These are phyloP conservation scores for Talaromyces nanjingensis DNA, from an alignment of 495 filamentous ascomycete species.

Conservation along the genomic window DNA sequence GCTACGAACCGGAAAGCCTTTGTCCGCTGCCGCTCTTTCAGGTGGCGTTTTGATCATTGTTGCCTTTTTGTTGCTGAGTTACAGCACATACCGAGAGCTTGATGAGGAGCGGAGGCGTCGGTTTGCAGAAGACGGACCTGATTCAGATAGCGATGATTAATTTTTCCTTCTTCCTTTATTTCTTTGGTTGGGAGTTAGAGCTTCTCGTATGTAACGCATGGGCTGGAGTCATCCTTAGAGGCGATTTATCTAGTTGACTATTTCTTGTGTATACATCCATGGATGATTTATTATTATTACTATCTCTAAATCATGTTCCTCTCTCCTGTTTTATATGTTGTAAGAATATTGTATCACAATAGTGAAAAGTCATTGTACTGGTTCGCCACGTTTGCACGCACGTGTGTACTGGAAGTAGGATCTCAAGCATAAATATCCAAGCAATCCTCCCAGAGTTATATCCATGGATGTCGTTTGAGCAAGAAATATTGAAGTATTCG, in stretches of 20 bases:
- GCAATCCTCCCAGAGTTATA: no score
- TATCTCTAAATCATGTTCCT: not conserved
- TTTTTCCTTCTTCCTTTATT: not conserved
- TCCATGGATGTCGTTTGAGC: no score
- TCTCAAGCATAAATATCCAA: no score
- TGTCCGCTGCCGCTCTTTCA: conserved; percentile 64
- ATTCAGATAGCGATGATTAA: conserved; percentile 40
- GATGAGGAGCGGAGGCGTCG: conserved; percentile 67
- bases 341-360: no score
- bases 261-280: not conserved
- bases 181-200: not conserved
- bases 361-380: no score
- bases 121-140: conserved; percentile 31
- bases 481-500: no score
- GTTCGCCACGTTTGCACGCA: no score
- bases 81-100: conserved; percentile 90
- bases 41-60: conserved; percentile 83
- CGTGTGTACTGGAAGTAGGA: no score
- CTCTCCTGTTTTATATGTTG: no score
- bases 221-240: not conserved
- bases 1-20: conserved; percentile 66
- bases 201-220: not conserved
- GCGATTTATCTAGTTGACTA: not conserved
- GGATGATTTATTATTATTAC: not conserved
- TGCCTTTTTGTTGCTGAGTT: conserved; percentile 80